These are phyloP conservation scores for Chaetomium olivaceum DNA, from an alignment of 2,329 filamentous ascomycete species.

Conservation along the genomic window DNA sequence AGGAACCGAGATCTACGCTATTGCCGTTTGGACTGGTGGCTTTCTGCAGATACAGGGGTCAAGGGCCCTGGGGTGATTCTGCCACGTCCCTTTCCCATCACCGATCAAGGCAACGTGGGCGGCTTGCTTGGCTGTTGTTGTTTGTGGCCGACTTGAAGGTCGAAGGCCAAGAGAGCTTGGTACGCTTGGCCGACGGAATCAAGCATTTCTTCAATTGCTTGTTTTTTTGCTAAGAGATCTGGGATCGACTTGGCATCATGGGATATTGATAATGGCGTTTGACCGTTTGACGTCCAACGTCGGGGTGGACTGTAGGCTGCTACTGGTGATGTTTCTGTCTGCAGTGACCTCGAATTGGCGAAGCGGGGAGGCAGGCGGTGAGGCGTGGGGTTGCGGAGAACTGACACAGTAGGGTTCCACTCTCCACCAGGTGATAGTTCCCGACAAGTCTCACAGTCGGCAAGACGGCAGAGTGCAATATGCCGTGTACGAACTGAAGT, in stretches of 20 bases:
- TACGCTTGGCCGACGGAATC: neutral
- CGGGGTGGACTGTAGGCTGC: neutral
- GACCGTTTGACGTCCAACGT: neutral
- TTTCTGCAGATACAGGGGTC: neutral
- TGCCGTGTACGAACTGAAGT: neutral
- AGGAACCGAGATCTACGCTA: conserved; percentile 12
- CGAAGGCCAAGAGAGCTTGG: conserved; percentile 1
- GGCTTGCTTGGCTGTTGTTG: neutral
- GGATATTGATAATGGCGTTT: neutral
- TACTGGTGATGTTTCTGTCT: neutral
- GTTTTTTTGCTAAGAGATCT: neutral
- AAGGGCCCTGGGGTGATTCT: neutral
- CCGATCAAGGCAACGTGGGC: neutral
- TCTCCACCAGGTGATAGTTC: neutral
- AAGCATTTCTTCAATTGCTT: conserved; percentile 8
- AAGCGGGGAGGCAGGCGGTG: conserved; percentile 4
- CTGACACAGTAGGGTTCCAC: neutral
- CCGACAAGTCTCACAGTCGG: neutral
- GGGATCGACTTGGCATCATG: conserved; percentile 2
- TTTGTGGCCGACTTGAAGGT: neutral
- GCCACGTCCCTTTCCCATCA: neutral
- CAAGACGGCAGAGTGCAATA: neutral
- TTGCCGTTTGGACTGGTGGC: neutral
- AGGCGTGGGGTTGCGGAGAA: neutral
- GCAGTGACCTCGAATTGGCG: neutral